Base-by-base conservation (phyloP, 2,329 filamentous ascomycete species). In the Aspergillus sp. region DNA sequence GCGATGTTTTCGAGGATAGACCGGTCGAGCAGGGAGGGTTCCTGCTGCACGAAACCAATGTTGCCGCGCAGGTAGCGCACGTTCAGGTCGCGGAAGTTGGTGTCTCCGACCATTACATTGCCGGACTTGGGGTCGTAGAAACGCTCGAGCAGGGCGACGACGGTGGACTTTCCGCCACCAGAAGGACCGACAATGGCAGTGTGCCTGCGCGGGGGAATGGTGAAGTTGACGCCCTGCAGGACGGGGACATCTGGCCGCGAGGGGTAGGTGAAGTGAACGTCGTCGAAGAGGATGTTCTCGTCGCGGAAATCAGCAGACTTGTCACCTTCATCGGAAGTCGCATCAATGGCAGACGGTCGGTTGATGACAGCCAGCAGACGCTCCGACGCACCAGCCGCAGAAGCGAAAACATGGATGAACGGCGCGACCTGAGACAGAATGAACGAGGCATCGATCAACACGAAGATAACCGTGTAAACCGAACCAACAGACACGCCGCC, bases 311-410 rank as follows among this genome's bases (percentile, higher is more conserved):
- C 45, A 3, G 48, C 49, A 12, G 44, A 48, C 15, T 52, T 55
- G 9, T 68, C 64, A 4, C 61, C 59, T n/a, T 55, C 48, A n/a
- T 50, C 50, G 3, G 45, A 48, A 9, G 63, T 65, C 15, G 59
- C 63, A 42, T 79, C 73, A 44, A 80, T 80, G 25, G 62, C 60
- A 1, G 74, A 72, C 13, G 60, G 54, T 1, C 72, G 70, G 25
- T 82, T 73, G 48, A 86, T 83, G 33, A 83, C 81, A 39, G 74
- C 67, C 22, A 73, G 68, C 2, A 87, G 69, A 42, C 80, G 78
- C 51, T 77, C 68, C 50, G 79, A 86, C 1, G 82, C 70, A 7
- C 69, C 71, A 5, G 72, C 64, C 1, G 74, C 76, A 3, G 70
- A 65, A 19, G 70, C 70, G 49, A 79, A 79, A 2, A 76, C 59